These are phyloP conservation scores for Chaetomium tenue DNA, from an alignment of 495 filamentous ascomycete genomes.

Conservation along the genomic window DNA sequence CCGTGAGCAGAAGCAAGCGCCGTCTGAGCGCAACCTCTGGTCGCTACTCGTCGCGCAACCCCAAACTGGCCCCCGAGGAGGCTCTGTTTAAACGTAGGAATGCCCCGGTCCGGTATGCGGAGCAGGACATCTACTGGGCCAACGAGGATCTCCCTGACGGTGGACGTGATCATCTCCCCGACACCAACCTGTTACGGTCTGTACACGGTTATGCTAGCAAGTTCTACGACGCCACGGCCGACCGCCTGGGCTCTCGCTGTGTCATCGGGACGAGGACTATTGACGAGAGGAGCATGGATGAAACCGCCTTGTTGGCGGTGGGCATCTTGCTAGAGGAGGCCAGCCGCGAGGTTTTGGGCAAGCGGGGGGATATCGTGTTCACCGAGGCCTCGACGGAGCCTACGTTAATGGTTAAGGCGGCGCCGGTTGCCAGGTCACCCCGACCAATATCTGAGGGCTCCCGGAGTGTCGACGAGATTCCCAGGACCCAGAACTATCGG, in stretches of 20 bases:
- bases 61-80: conserved; percentile 65
- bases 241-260: conserved; percentile 30
- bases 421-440: background rate
- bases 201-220: conserved; percentile 72
- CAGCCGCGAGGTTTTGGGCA: conserved; percentile 59
- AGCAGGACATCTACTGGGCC: conserved; percentile 69
- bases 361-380: conserved; percentile 71
- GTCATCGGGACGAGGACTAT: conserved; percentile 23
- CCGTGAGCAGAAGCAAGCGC: conserved; percentile 43
- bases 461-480: background rate
- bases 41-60: conserved; percentile 50
- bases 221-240: conserved; percentile 57
- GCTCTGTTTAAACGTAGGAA: conserved; percentile 64
- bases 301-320: conserved; percentile 77
- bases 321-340: conserved; percentile 82
- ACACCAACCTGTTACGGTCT: conserved; percentile 69
- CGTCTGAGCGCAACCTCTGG: conserved; percentile 44
- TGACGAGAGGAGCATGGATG: conserved; percentile 72
- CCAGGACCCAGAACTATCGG: background rate
- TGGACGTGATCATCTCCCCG: conserved; percentile 54
- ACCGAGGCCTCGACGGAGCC: conserved; percentile 56
- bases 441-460: background rate
- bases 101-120: conserved; percentile 62
- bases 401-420: background rate
- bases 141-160: conserved; percentile 46